Evolutionary conservation across 306 rosid genomes (phyloP).

Genomic region (Prosopis cineraria): DNA sequence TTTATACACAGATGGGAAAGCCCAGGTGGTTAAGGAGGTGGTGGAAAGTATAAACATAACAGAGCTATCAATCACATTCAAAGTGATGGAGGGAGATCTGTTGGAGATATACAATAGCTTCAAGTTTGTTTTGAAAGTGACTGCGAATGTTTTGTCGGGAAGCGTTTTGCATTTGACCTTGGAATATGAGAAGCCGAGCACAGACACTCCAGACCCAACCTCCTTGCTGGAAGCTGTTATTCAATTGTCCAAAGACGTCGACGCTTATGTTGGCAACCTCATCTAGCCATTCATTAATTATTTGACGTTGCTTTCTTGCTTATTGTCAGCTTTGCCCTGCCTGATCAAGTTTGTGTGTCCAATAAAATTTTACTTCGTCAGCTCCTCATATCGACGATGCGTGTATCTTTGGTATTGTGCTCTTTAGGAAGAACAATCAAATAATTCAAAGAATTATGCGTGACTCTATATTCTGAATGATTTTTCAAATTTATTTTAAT

Average conservation of each 20-base stretch:
- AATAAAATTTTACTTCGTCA: too few relatives aligned
- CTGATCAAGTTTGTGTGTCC: too few relatives aligned
- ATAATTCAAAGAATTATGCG: too few relatives aligned
- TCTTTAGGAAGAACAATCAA: too few relatives aligned
- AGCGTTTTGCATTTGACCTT: not conserved
- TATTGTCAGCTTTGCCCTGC: too few relatives aligned
- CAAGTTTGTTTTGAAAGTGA: not conserved
- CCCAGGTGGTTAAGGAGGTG: not conserved
- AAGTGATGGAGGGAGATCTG: conserved; percentile 10
- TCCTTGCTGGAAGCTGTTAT: not conserved
- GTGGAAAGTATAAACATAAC: not conserved
- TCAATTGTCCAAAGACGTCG: not conserved
- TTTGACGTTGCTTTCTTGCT: too few relatives aligned
- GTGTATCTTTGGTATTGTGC: too few relatives aligned
- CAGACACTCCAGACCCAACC: not conserved
- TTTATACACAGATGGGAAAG: not conserved
- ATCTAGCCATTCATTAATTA: too few relatives aligned
- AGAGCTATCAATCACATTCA: not conserved
- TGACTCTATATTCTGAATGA: too few relatives aligned
- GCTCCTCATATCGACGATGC: too few relatives aligned
- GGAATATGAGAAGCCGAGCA: not conserved
- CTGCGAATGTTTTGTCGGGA: not conserved
- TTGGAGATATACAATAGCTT: not conserved
- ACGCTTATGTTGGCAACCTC: not conserved
- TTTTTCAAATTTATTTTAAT: too few relatives aligned